A percentile compares a stretch with the other conserved stretches of the same genome.
phyloP scores from a whole-genome alignment of 306 rosid genomes.

The Trifolium repens region DNA sequence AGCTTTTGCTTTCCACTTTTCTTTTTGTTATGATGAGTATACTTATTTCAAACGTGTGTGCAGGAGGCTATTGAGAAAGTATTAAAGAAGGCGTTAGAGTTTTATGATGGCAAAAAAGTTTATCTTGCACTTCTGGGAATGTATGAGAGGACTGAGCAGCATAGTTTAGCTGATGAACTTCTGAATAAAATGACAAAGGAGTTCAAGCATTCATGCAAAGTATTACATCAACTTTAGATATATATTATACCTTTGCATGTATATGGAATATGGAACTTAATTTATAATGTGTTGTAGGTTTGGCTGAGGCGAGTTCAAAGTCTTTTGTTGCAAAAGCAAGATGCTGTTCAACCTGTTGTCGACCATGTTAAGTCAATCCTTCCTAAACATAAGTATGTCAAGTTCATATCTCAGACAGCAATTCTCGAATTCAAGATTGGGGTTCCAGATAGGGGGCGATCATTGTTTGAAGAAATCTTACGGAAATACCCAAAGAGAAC shows the following conservation, averaged over 20 bases:
- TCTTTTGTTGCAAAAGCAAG: conserved; percentile 65
- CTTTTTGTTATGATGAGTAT: conserved; percentile 15
- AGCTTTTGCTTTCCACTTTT: conserved; percentile 20
- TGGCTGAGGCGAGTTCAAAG: conserved; percentile 80
- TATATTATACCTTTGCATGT: conserved; percentile 14
- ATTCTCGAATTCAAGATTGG: conserved; percentile 87
- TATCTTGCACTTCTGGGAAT: conserved; percentile 81
- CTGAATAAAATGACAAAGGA: conserved; percentile 78
- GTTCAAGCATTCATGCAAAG: conserved; percentile 95
- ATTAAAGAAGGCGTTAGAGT: conserved; percentile 81
- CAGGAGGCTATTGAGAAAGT: conserved; percentile 83
- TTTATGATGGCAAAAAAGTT: conserved; percentile 76
- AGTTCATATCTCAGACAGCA: conserved; percentile 85
- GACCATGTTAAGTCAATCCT: conserved; percentile 69
- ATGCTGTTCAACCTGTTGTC: conserved; percentile 59
- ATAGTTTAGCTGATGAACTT: conserved; percentile 75
- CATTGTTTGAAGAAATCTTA: conserved; percentile 85
- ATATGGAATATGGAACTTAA: conserved; percentile 1
- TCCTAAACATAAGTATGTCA: conserved; percentile 74
- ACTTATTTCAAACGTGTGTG: conserved; percentile 34
- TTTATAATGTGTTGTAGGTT: conserved; percentile 56
- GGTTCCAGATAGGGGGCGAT: conserved; percentile 82
- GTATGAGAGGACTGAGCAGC: conserved; percentile 85
- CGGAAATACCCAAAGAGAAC: conserved; percentile 85
- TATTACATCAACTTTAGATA: conserved; percentile 39